phyloP scores from a whole-genome alignment of 345 rosid species.

The Odontarrhena argentea region DNA sequence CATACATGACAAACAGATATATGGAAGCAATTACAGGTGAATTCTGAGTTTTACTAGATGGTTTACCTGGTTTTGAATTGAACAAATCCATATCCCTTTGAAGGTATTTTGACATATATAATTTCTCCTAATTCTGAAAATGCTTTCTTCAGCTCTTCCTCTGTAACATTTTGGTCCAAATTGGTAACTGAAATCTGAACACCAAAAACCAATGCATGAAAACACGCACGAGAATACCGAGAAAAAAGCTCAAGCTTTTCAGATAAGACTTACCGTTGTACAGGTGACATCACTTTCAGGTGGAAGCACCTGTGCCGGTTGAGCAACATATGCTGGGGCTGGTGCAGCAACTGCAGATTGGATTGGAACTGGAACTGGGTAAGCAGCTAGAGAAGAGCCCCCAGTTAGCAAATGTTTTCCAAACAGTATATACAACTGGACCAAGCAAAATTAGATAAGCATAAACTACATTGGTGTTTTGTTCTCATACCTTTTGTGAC shows the following conservation, averaged over 20 bases:
- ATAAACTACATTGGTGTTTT: neutral
- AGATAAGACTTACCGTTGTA: slow-evolving; percentile 67
- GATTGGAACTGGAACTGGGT: slow-evolving; percentile 32
- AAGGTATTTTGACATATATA: slow-evolving; percentile 78
- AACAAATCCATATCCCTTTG: slow-evolving; percentile 86
- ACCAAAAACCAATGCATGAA: slow-evolving; percentile 32
- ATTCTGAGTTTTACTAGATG: slow-evolving; percentile 11
- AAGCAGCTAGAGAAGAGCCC: slow-evolving; percentile 35
- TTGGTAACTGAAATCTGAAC: slow-evolving; percentile 74
- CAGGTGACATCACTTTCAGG: slow-evolving; percentile 72
- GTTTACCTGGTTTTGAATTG: slow-evolving; percentile 73
- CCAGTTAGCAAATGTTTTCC: slow-evolving; percentile 22
- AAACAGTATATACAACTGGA: slow-evolving; percentile 16
- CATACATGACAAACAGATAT: slow-evolving; percentile 6
- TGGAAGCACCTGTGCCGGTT: slow-evolving; percentile 64
- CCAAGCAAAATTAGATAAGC: slow-evolving; percentile 10
- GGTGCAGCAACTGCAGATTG: slow-evolving; percentile 62
- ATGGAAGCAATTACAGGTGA: slow-evolving; percentile 21
- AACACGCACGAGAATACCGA: slow-evolving; percentile 22
- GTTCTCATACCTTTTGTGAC: slow-evolving; percentile 58
- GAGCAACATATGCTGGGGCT: slow-evolving; percentile 61
- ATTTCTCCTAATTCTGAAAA: slow-evolving; percentile 80
- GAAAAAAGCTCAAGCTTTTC: slow-evolving; percentile 7
- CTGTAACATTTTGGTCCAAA: slow-evolving; percentile 81
- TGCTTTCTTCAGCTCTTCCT: slow-evolving; percentile 79